Evolutionary conservation across 2,329 filamentous ascomycete species (phyloP), one percentile per base, ranked within the genome.

Genomic region (Trichoderma pleuroti): DNA sequence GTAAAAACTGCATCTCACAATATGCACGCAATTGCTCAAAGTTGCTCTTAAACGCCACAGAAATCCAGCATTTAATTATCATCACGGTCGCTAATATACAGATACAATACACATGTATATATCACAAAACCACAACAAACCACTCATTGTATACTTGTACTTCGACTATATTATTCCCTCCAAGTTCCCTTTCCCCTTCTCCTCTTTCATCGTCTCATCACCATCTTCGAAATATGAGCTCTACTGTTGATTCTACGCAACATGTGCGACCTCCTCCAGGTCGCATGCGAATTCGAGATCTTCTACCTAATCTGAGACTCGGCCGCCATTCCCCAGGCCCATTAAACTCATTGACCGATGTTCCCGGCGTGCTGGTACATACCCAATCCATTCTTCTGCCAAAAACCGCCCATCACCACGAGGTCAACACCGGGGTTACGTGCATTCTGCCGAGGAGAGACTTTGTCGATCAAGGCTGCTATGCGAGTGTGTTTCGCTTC

Each of bases 401-500:
- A 14, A 63, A 26, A 34, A 63, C 39, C 4, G 36, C 21, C 26
- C 60, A n/a, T 16, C 56, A 59, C 28, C n/a, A 59, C 7, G 56
- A 59, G 11, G 76, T 83, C 71, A 83, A 84, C 73, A 84, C 83
- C 0, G 83, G 83, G 64, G 79, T 84, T 14, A 85, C 83, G 1
- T 81, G 81, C 62, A 84, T 85, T 72, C 74, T 85, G 8, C 83
- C 84, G 0, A 81, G 82, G 26, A 61, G 74, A 30, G 74, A 79
- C 42, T 84, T 82, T 81, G 81, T 83, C 74, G 68, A 79, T 61
- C 76, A 80, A 8, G 82, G 81, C 30, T 83, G 82, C 74, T 82
- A 84, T 56, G 80, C 82, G 7, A 81, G 80, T 34, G 73, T 84
- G 49, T 88, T 88, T 78, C 82, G 83, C 73, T 88, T 89, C 81